Percentiles rank a stretch among this genome's conserved stretches.
These are phyloP conservation scores for Mucor ambiguus DNA, from an alignment of 371 early-diverging fungal species.

Conservation along the genomic window DNA sequence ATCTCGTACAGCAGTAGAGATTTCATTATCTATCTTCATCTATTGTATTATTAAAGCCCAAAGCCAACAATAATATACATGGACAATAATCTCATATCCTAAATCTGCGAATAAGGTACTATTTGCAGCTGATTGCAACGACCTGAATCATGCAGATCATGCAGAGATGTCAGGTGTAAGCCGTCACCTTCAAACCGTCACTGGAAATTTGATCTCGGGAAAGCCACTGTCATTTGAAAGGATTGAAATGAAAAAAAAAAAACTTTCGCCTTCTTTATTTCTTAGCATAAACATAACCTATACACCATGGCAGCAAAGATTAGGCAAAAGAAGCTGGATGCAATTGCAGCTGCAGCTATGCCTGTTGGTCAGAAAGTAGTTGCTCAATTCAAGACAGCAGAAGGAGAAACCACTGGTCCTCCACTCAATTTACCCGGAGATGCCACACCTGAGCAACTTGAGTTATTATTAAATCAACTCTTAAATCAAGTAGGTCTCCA, in stretches of 20 bases:
- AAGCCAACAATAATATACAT: too few relatives aligned
- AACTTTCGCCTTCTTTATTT: not conserved
- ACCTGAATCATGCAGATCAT: too few relatives aligned
- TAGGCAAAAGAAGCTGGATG: constrained; percentile 37
- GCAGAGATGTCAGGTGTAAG: too few relatives aligned
- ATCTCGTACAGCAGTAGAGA: too few relatives aligned
- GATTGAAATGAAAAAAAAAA: not conserved
- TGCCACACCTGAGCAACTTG: constrained; percentile 84
- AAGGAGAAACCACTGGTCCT: constrained; percentile 84
- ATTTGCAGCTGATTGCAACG: too few relatives aligned
- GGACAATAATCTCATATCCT: too few relatives aligned
- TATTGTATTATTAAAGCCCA: too few relatives aligned
- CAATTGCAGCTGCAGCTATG: constrained; percentile 43
- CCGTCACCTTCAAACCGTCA: not conserved
- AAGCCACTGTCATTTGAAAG: constrained; percentile 1
- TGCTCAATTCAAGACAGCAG: constrained; percentile 82
- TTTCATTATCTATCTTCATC: too few relatives aligned
- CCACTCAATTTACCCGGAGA: constrained; percentile 85
- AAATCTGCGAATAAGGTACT: too few relatives aligned
- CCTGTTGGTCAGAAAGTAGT: constrained; percentile 61
- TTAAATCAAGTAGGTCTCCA: constrained; percentile 70
- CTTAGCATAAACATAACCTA: not conserved
- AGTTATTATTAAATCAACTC: constrained; percentile 87
- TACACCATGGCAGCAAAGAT: constrained; percentile 34
- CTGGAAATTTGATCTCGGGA: not conserved